Conservation (phyloP, 345 rosid genomes). For the Arabidopsis suecica region DNA sequence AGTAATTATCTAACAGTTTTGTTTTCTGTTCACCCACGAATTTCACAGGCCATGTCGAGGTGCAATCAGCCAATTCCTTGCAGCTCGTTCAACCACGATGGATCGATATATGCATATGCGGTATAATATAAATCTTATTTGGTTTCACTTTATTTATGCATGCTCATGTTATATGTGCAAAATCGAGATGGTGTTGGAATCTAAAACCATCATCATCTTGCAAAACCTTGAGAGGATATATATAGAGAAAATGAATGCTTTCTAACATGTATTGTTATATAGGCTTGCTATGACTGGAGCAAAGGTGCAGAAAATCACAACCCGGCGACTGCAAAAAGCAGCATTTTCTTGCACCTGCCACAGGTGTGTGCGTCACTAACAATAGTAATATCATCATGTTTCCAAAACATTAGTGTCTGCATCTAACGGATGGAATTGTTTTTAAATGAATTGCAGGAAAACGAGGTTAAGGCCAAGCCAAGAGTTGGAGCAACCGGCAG, state of each 20-base stretch:
- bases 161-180: not conserved
- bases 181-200: not conserved
- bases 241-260: no score
- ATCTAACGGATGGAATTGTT: not conserved
- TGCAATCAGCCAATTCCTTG: constrained; percentile 89
- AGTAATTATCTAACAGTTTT: not conserved
- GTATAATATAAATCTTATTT: constrained; percentile 44
- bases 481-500: constrained; percentile 60
- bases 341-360: constrained; percentile 47
- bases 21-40: not conserved
- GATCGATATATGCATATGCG: constrained; percentile 90
- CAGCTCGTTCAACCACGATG: constrained; percentile 93
- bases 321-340: constrained; percentile 46
- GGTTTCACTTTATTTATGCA: not conserved
- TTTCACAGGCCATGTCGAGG: constrained; percentile 85
- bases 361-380: constrained; percentile 28
- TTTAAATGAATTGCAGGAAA: constrained; percentile 57
- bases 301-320: constrained; percentile 59
- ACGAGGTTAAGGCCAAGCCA: constrained; percentile 89
- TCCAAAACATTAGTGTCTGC: not conserved
- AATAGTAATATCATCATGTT: not conserved
- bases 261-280: not conserved
- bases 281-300: constrained; percentile 98
- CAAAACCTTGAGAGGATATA: no score
- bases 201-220: not conserved